Base-by-base conservation (phyloP, 2,329 filamentous ascomycete genomes). In the Trichoderma endophyticum region DNA sequence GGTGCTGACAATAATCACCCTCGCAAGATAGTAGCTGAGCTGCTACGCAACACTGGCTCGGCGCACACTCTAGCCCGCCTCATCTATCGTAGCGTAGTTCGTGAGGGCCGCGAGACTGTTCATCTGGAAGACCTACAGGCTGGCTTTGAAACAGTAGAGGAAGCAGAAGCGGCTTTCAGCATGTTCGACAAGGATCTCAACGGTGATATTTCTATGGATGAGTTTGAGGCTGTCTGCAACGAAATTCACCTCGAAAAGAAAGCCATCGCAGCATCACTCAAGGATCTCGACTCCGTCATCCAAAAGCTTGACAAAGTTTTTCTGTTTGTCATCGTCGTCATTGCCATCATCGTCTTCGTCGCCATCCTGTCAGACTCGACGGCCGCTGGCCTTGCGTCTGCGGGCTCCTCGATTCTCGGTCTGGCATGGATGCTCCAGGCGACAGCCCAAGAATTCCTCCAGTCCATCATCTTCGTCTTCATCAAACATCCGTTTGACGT, bases 141-240 rank as follows among this genome's bases (percentile, higher is more conserved):
- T 12, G 94, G 93, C 0, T 98, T 97, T 76, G 88, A 92, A 11
- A 92, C 91, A 28, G 87, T 91, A 21, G 95, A 98, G 15, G 95
- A 98, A 79, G 93, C 94, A 0, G 92, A 96, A 69, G 92, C 92
- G 3, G 95, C 95, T 0, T 98, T 98, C 77, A 86, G 87, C 76
- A 95, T 98, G 85, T 98, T 98, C 76, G 95, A 98, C 83, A 97
- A 96, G 79, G 95, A 98, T 77, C 89, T 98, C 84, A 98, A 98
- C 75, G 95, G 95, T 4, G 95, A 98, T 78, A 97, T 98, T 64
- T 97, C 93, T 0, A 94, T 97, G 89, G 94, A 97, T 77, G 95
- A 98, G 80, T 88, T 98, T 26, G 95, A 98, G 81, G 90, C 93
- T 26, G 94, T 97, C 28, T 97, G 94, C 81, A 95, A 97, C 66